phyloP scores from a whole-genome alignment of 1,139 yeast genomes.

The Geotrichum histeridarum region DNA sequence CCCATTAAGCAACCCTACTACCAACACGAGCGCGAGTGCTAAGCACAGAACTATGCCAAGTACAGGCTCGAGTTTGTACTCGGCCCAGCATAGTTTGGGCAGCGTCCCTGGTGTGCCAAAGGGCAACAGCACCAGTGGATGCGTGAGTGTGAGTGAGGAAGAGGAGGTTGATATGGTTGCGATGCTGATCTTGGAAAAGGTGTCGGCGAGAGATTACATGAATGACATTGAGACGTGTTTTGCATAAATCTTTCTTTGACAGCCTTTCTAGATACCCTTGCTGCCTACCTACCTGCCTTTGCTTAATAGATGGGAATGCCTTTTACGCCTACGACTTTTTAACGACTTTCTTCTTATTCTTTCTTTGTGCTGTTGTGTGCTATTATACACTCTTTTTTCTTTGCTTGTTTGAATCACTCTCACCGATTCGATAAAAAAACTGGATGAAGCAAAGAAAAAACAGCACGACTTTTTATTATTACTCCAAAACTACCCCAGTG shows the following conservation, averaged over 20 bases:
- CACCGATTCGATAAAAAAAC: too few relatives aligned
- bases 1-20: neutral
- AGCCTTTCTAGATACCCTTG: too few relatives aligned
- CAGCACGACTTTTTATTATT: too few relatives aligned
- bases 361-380: conserved; percentile 11
- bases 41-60: conserved; percentile 4
- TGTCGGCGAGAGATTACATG: conserved; percentile 30
- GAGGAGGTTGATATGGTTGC: conserved; percentile 38
- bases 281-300: too few relatives aligned
- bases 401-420: too few relatives aligned
- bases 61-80: conserved; percentile 3
- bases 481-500: too few relatives aligned
- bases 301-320: too few relatives aligned
- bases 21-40: neutral
- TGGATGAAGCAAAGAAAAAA: too few relatives aligned
- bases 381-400: too few relatives aligned
- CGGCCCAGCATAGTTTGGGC: conserved; percentile 11
- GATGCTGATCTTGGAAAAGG: conserved; percentile 33
- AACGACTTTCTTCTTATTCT: conserved; percentile 7
- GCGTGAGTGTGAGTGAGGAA: conserved; percentile 23
- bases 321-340: neutral
- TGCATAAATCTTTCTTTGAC: neutral
- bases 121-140: conserved; percentile 3
- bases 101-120: conserved; percentile 1
- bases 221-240: conserved; percentile 23